These are phyloP conservation scores for Centella asiatica DNA, from an alignment of 129 eudicot genomes.

Conservation along the genomic window DNA sequence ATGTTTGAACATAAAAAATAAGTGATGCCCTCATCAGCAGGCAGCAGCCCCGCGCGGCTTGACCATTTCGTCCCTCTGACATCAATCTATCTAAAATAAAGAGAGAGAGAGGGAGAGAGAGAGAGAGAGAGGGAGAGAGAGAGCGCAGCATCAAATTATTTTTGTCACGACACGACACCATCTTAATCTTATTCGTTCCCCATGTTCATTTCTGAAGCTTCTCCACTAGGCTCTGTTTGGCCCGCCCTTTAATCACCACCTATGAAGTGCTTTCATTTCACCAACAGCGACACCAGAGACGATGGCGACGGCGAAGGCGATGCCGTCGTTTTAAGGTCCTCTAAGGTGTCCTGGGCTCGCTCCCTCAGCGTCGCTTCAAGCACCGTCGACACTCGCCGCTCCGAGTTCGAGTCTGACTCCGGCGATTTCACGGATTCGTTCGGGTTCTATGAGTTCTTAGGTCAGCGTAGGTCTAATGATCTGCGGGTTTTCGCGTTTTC, in stretches of 20 bases:
- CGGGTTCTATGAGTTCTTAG: slow-evolving; percentile 38
- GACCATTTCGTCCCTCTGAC: too few relatives aligned
- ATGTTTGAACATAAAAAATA: too few relatives aligned
- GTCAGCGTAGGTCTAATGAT: slow-evolving; percentile 56
- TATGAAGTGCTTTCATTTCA: slow-evolving; percentile 85
- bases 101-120: too few relatives aligned
- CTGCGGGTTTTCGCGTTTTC: slow-evolving; percentile 56
- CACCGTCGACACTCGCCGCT: slow-evolving; percentile 41
- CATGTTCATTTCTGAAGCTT: neutral
- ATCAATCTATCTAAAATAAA: too few relatives aligned
- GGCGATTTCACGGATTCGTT: slow-evolving; percentile 31
- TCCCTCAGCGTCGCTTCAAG: slow-evolving; percentile 67
- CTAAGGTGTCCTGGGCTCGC: slow-evolving; percentile 70
- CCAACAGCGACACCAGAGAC: slow-evolving; percentile 27
- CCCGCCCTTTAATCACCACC: neutral
- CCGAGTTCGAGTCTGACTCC: slow-evolving; percentile 50
- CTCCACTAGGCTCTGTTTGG: neutral
- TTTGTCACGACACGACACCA: too few relatives aligned
- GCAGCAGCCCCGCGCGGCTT: too few relatives aligned
- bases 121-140: too few relatives aligned
- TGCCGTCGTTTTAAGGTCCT: slow-evolving; percentile 36
- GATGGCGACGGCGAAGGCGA: slow-evolving; percentile 23
- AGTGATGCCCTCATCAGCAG: too few relatives aligned
- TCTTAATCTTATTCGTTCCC: too few relatives aligned
- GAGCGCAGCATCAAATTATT: too few relatives aligned